A percentile compares a stretch with the other conserved stretches of the same genome.
Conservation (phyloP, 2,329 filamentous ascomycete species). For the Ascochyta lentis region DNA sequence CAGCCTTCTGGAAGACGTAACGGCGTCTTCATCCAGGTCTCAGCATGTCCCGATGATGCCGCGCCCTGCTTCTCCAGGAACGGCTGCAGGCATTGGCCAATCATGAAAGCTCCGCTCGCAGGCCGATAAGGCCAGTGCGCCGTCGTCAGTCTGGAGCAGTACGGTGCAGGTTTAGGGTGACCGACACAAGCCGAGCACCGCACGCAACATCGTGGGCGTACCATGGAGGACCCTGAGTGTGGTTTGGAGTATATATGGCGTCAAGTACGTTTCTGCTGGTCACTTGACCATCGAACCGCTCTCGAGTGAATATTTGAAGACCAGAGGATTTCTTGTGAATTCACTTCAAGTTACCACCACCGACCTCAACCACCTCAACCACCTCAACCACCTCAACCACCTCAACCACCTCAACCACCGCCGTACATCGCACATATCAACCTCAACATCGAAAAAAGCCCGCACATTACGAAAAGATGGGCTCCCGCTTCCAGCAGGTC, state of each 20-base stretch:
- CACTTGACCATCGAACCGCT: conserved; percentile 13
- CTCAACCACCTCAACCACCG: conserved; percentile 4
- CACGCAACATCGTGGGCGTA: conserved; percentile 24
- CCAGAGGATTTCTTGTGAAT: neutral
- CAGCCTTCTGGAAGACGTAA: neutral
- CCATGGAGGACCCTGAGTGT: conserved; percentile 16
- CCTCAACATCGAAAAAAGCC: neutral
- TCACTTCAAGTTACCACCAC: neutral
- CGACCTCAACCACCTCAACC: conserved; percentile 2
- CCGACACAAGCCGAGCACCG: conserved; percentile 39
- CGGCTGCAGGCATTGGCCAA: conserved; percentile 13
- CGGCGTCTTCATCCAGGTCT: neutral
- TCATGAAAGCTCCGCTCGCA: conserved; percentile 15
- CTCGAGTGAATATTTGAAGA: conserved; percentile 10
- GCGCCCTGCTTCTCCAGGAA: conserved; percentile 7
- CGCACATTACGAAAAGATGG: conserved; percentile 21
- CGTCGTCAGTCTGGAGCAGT: conserved; percentile 12
- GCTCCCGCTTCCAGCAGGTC: conserved; percentile 29
- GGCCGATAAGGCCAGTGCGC: conserved; percentile 7
- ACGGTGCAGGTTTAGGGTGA: conserved; percentile 19
- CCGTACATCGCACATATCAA: conserved; percentile 9
- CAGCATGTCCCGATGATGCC: neutral
- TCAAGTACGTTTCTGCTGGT: conserved; percentile 15
- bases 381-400: conserved; percentile 4
- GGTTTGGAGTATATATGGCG: conserved; percentile 33